Conservation (phyloP, 345 rosid species). For the Aquilaria malaccensis region DNA sequence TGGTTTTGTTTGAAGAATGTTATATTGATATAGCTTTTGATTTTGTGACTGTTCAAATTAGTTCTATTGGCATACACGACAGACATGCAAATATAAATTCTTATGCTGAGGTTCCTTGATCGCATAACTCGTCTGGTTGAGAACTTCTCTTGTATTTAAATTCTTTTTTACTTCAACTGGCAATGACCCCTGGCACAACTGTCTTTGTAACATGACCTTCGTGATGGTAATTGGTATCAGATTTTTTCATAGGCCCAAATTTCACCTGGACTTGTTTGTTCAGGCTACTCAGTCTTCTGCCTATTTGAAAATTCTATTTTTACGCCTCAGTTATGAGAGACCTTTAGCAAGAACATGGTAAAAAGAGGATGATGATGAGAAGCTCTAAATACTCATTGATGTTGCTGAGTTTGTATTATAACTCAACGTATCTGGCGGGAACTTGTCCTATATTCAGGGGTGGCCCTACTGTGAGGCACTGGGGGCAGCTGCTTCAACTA, state of each 20-base stretch:
- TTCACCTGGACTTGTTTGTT: background rate
- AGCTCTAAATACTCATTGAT: too few relatives aligned
- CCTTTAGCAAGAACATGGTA: too few relatives aligned
- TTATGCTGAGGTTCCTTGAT: background rate
- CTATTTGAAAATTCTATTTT: background rate
- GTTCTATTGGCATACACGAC: background rate
- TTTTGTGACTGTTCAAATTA: too few relatives aligned
- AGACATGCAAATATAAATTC: background rate
- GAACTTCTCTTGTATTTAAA: slow-evolving; percentile 1
- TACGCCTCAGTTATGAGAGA: background rate
- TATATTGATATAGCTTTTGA: background rate
- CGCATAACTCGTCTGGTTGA: background rate
- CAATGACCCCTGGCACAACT: too few relatives aligned
- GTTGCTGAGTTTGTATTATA: too few relatives aligned
- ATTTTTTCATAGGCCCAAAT: background rate
- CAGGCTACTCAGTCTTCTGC: background rate
- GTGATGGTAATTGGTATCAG: background rate
- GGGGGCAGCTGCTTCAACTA: too few relatives aligned
- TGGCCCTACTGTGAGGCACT: too few relatives aligned
- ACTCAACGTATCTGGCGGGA: too few relatives aligned
- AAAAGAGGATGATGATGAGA: too few relatives aligned
- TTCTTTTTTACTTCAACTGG: background rate
- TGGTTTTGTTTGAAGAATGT: background rate
- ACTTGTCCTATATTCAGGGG: too few relatives aligned
- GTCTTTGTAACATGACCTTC: too few relatives aligned